Evolutionary conservation across 2,329 filamentous ascomycete genomes (phyloP).

Genomic region (Phoma sp.): DNA sequence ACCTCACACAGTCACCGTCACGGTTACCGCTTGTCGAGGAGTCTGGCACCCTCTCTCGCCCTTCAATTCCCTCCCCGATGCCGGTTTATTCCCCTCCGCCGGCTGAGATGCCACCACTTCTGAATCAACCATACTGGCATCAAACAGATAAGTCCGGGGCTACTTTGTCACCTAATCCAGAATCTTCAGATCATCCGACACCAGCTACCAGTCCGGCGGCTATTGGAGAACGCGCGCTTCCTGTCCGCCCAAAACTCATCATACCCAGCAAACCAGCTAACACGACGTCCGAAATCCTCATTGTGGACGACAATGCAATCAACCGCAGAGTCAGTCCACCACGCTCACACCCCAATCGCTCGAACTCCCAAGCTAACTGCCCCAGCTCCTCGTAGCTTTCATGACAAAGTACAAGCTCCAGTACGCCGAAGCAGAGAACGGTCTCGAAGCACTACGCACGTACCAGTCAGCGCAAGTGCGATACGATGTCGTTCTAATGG

Average conservation of each 20-base stretch:
- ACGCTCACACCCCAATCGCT: no score
- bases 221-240: no score
- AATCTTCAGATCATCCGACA: no score
- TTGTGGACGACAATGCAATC: slow-evolving; percentile 49
- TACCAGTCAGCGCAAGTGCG: slow-evolving; percentile 26
- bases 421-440: slow-evolving; percentile 41
- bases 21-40: no score
- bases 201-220: no score
- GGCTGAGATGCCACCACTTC: neutral
- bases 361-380: no score
- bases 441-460: slow-evolving; percentile 36
- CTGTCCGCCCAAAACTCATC: no score
- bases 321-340: slow-evolving; percentile 42
- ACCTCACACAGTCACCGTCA: no score
- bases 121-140: slow-evolving; percentile 2
- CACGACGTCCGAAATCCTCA: slow-evolving; percentile 29
- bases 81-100: neutral
- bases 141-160: neutral
- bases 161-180: neutral
- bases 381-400: slow-evolving; percentile 41
- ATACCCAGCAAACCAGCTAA: neutral
- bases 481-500: slow-evolving; percentile 41
- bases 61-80: no score
- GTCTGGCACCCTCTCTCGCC: no score
- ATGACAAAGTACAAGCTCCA: slow-evolving; percentile 32